Conservation (phyloP, 2,329 filamentous ascomycete species). For the Clarireedia hainanense region DNA sequence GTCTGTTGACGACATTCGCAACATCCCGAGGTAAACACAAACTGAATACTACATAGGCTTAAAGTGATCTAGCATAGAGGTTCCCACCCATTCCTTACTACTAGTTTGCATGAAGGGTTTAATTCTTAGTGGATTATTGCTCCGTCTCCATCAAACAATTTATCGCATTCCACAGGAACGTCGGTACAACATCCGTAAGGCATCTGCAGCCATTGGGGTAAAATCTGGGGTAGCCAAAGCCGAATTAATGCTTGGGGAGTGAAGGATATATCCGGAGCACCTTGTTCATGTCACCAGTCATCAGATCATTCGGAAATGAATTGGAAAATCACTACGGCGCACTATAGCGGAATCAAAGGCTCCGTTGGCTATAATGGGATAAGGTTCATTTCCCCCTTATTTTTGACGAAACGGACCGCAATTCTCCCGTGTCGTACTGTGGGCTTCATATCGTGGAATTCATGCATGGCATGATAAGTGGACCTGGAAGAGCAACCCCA, state of each 20-base stretch:
- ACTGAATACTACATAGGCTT: neutral
- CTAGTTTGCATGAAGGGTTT: neutral
- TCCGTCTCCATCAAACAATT: neutral
- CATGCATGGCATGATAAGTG: too few species aligned
- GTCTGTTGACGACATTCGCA: neutral
- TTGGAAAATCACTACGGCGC: neutral
- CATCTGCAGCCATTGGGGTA: neutral
- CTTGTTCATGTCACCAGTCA: neutral
- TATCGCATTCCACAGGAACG: neutral
- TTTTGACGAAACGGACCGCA: too few species aligned
- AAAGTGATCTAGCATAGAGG: neutral
- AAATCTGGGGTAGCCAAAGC: slow-evolving; percentile 1
- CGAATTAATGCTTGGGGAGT: neutral
- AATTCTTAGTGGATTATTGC: neutral
- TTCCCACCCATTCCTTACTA: neutral
- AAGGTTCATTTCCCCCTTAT: too few species aligned
- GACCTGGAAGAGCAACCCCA: too few species aligned
- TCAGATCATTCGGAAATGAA: neutral
- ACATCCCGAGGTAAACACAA: neutral
- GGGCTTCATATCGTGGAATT: too few species aligned
- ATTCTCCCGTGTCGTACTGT: too few species aligned
- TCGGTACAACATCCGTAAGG: slow-evolving; percentile 4
- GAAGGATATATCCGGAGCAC: neutral
- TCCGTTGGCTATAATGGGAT: too few species aligned
- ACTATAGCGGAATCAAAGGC: neutral